Evolutionary conservation across 2,329 filamentous ascomycete genomes (phyloP).

Genomic region (Trichoderma sp.): DNA sequence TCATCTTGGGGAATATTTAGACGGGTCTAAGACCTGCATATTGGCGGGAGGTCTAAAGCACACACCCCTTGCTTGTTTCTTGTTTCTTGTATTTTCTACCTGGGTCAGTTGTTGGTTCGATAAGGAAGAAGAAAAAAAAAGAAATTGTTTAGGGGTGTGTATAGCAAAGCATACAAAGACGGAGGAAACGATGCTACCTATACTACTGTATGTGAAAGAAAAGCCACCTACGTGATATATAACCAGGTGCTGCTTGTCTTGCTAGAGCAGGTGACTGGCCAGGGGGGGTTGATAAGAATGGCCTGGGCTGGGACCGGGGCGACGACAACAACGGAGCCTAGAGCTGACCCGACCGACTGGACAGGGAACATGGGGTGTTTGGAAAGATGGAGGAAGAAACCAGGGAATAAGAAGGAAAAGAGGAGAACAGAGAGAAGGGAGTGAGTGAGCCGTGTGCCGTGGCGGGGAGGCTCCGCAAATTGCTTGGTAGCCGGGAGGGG

Average conservation of each 20-base stretch:
- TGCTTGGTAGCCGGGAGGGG: neutral
- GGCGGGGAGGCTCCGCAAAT: neutral
- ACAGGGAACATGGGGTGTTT: neutral
- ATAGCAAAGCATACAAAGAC: neutral
- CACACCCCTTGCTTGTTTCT: neutral
- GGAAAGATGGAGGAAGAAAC: neutral
- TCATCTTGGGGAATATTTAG: neutral
- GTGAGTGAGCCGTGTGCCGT: neutral
- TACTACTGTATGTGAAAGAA: neutral
- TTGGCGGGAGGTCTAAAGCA: neutral
- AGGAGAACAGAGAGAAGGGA: neutral
- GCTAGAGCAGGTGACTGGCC: neutral
- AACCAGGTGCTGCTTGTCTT: neutral
- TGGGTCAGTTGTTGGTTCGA: neutral
- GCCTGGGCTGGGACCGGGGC: neutral
- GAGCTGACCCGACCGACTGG: conserved; percentile 24
- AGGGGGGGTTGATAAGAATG: neutral
- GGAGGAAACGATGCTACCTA: neutral
- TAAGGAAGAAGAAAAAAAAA: neutral
- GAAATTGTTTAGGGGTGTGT: neutral
- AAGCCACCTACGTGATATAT: neutral
- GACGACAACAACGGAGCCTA: conserved; percentile 9
- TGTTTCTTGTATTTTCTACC: neutral
- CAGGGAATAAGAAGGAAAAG: neutral
- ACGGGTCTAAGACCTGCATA: neutral